Percentiles rank a stretch among this genome's conserved stretches.
Evolutionary conservation across 768 basidiomycete species (phyloP).

Genomic region (Psilocybe tampanensis): DNA sequence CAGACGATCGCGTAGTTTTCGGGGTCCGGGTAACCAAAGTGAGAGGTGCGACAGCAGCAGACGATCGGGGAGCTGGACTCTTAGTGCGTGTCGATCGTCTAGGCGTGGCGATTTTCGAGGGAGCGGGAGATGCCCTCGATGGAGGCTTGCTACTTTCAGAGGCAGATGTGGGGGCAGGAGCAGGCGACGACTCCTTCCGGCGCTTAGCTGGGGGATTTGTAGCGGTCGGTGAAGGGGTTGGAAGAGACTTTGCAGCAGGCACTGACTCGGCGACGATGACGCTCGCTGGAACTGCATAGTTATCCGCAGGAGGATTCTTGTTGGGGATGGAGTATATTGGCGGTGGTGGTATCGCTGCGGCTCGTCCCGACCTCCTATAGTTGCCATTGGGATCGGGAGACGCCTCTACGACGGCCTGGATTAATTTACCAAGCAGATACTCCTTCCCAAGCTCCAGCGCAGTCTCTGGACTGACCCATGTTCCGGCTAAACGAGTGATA

Average conservation of each 20-base stretch:
- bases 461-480: conserved; percentile 73
- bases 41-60: conserved; percentile 28
- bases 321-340: conserved; percentile 14
- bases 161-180: conserved; percentile 45
- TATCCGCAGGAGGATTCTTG: conserved; percentile 26
- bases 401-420: conserved; percentile 69
- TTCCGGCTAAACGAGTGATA: conserved; percentile 83
- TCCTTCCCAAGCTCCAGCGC: conserved; percentile 69
- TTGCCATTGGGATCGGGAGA: conserved; percentile 74
- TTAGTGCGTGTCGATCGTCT: conserved; percentile 42
- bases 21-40: conserved; percentile 41
- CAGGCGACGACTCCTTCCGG: conserved; percentile 63
- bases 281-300: conserved; percentile 14
- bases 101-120: conserved; percentile 21
- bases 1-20: conserved; percentile 25
- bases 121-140: conserved; percentile 27
- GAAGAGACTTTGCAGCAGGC: conserved; percentile 35
- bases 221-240: conserved; percentile 42
- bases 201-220: conserved; percentile 57
- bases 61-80: conserved; percentile 40
- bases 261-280: conserved; percentile 24
- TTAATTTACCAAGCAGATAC: conserved; percentile 65
- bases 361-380: conserved; percentile 73
- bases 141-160: conserved; percentile 31
- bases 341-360: conserved; percentile 27